These are phyloP conservation scores for Pterocarpus macrocarpus DNA, from an alignment of 306 rosid genomes.

Conservation along the genomic window DNA sequence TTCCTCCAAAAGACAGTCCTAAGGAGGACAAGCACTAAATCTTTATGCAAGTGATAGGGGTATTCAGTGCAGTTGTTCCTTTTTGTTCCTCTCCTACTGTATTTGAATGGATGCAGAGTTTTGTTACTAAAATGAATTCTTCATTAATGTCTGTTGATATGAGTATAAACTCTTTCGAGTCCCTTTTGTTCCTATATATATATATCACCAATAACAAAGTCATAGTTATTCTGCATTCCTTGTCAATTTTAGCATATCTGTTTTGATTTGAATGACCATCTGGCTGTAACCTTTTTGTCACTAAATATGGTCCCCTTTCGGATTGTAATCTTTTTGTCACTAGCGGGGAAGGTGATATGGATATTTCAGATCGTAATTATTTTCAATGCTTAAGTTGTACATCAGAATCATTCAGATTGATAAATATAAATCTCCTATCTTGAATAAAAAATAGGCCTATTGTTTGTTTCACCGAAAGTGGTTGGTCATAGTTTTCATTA, in stretches of 20 bases:
- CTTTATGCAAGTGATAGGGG: constrained; percentile 20
- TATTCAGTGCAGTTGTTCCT: constrained; percentile 30
- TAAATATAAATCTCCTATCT: too few species aligned
- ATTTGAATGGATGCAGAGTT: neutral
- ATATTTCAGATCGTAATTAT: too few species aligned
- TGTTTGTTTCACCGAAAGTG: too few species aligned
- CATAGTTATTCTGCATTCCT: constrained; percentile 19
- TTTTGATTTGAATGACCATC: neutral
- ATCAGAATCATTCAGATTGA: neutral
- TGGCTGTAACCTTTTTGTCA: neutral
- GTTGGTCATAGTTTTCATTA: too few species aligned
- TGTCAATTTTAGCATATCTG: neutral
- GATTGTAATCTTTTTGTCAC: neutral
- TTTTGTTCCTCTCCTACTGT: constrained; percentile 11
- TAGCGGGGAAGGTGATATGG: neutral
- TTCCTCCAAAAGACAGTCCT: constrained; percentile 52
- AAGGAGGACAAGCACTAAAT: constrained; percentile 57
- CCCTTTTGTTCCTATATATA: constrained; percentile 1
- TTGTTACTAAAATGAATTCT: constrained; percentile 22
- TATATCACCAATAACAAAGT: constrained; percentile 30
- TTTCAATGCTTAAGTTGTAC: neutral
- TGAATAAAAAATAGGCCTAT: too few species aligned
- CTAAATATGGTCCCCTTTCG: neutral
- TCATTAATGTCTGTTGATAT: constrained; percentile 32
- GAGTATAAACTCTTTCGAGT: neutral